These are phyloP conservation scores for Fusarium succisae DNA, from an alignment of 2,329 filamentous ascomycete genomes.

Conservation along the genomic window DNA sequence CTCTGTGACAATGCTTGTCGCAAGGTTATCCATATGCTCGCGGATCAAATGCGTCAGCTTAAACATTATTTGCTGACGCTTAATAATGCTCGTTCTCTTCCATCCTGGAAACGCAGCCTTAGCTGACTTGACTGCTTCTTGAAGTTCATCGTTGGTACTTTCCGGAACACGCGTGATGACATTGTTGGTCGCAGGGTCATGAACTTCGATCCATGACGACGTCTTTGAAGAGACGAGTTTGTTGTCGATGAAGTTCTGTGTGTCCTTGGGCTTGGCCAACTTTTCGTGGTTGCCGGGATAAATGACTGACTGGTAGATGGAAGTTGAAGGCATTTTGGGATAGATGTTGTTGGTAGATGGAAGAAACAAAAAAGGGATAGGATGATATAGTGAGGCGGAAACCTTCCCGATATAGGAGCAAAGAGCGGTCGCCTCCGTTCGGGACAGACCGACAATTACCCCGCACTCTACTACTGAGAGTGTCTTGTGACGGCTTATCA, in stretches of 20 bases:
- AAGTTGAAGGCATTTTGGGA: slow-evolving; percentile 25
- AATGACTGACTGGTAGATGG: slow-evolving; percentile 24
- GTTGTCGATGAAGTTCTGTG: slow-evolving; percentile 79
- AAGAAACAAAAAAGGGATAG: background rate
- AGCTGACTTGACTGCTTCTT: slow-evolving; percentile 74
- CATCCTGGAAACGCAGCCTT: slow-evolving; percentile 75
- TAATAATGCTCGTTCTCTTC: slow-evolving; percentile 72
- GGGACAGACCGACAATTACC: slow-evolving; percentile 31
- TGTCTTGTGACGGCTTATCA: slow-evolving; percentile 25
- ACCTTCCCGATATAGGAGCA: slow-evolving; percentile 16
- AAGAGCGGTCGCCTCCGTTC: slow-evolving; percentile 27
- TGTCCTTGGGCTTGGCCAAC: slow-evolving; percentile 56
- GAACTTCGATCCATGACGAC: slow-evolving; percentile 74
- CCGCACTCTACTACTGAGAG: slow-evolving; percentile 8
- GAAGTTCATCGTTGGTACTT: slow-evolving; percentile 75
- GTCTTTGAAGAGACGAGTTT: slow-evolving; percentile 70
- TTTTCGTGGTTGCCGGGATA: slow-evolving; percentile 41
- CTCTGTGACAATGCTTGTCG: slow-evolving; percentile 79
- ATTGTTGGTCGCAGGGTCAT: slow-evolving; percentile 83
- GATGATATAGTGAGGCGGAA: slow-evolving; percentile 10
- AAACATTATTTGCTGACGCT: slow-evolving; percentile 81
- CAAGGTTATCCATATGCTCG: slow-evolving; percentile 81
- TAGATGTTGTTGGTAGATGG: background rate
- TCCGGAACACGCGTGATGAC: slow-evolving; percentile 80
- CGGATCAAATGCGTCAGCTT: slow-evolving; percentile 76